These are phyloP conservation scores for Saccharomyces uvarum DNA, from an alignment of 1,139 yeast species.

Conservation along the genomic window DNA sequence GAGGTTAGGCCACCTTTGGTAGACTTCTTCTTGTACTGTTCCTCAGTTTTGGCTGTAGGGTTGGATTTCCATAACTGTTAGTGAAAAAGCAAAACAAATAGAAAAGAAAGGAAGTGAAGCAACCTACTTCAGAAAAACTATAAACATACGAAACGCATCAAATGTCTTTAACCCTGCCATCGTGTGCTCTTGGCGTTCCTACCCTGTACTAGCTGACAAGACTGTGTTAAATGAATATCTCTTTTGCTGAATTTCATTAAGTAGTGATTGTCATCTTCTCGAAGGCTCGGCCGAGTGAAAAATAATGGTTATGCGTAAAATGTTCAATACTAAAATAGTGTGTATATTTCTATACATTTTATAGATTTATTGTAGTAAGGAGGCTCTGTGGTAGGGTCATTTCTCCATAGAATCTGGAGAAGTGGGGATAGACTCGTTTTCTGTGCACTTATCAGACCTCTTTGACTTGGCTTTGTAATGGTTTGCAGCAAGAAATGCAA, in stretches of 20 bases:
- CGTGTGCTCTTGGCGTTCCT: background rate
- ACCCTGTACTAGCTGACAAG: background rate
- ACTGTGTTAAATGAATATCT: background rate
- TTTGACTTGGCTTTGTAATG: constrained; percentile 8
- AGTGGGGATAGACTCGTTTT: background rate
- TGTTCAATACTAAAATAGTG: background rate
- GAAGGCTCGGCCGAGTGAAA: background rate
- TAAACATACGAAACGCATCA: constrained; percentile 70
- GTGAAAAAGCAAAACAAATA: background rate
- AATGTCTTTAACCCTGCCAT: constrained; percentile 48
- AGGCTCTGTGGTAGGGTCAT: background rate
- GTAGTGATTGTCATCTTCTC: background rate
- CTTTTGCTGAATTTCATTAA: background rate
- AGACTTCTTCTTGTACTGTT: constrained; percentile 67
- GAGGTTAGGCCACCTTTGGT: constrained; percentile 75
- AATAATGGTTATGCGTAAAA: background rate
- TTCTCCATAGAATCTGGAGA: constrained; percentile 1
- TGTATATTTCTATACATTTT: background rate
- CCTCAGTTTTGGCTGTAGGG: constrained; percentile 60
- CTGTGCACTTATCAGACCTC: background rate
- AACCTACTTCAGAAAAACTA: background rate
- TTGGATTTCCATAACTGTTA: constrained; percentile 5
- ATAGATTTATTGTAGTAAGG: background rate
- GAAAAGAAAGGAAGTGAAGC: background rate
- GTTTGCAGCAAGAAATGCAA: constrained; percentile 11